phyloP scores from a whole-genome alignment of 2,329 filamentous ascomycete genomes.

The Amylocarpus encephaloides region DNA sequence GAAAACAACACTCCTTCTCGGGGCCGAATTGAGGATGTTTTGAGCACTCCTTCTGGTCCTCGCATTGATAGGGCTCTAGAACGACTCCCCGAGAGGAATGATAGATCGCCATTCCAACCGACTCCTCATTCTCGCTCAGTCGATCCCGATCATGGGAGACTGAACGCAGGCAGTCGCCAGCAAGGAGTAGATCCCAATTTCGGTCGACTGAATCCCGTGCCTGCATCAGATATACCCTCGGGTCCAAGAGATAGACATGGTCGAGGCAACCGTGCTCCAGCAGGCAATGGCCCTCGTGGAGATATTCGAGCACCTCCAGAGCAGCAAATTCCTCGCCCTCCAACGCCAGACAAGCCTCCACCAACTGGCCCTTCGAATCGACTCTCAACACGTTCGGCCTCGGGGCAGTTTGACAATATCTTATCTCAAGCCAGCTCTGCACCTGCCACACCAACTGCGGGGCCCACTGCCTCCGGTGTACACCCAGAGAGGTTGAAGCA shows the following conservation, averaged over 20 bases:
- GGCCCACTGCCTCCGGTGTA: constrained; percentile 33
- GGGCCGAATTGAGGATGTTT: constrained; percentile 21
- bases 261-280: constrained; percentile 21
- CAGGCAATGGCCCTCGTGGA: constrained; percentile 12
- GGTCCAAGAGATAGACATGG: constrained; percentile 48
- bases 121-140: constrained; percentile 33
- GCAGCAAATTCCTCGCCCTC: constrained; percentile 21
- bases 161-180: constrained; percentile 29
- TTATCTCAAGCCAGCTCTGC: constrained; percentile 20
- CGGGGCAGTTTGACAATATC: constrained; percentile 25
- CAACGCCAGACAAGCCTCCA: constrained; percentile 29
- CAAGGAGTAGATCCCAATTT: constrained; percentile 55
- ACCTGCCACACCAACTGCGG: constrained; percentile 20
- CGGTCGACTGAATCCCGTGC: constrained; percentile 51
- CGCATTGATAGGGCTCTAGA: constrained; percentile 38
- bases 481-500: constrained; percentile 47
- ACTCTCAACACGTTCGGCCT: constrained; percentile 22
- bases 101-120: constrained; percentile 38
- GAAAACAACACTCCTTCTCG: constrained; percentile 21
- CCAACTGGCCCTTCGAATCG: constrained; percentile 31
- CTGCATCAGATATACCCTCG: constrained; percentile 42
- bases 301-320: constrained; percentile 20
- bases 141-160: constrained; percentile 45
- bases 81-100: constrained; percentile 39
- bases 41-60: constrained; percentile 30